phyloP scores from a whole-genome alignment of 2,329 filamentous ascomycete species.

The Shiraia bambusicola region DNA sequence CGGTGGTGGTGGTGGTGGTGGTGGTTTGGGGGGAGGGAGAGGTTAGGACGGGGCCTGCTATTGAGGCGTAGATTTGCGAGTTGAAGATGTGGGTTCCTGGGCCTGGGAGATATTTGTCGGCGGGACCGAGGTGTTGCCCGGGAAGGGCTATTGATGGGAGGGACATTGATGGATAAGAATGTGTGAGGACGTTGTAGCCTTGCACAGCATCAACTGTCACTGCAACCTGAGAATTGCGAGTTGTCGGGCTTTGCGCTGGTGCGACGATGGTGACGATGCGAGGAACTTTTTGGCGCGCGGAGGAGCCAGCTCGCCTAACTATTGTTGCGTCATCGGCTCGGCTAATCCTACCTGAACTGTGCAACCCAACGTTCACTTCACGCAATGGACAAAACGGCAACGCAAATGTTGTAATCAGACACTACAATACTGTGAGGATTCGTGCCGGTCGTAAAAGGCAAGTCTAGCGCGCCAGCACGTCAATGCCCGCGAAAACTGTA shows the following conservation, averaged over 20 bases:
- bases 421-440: slow-evolving; percentile 33
- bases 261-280: slow-evolving; percentile 3
- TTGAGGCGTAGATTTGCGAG: slow-evolving; percentile 74
- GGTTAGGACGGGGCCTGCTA: slow-evolving; percentile 68
- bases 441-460: slow-evolving; percentile 12
- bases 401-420: slow-evolving; percentile 26
- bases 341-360: slow-evolving; percentile 18
- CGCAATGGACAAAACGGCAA: slow-evolving; percentile 5
- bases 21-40: slow-evolving; percentile 56
- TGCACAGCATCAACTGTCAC: too few relatives aligned
- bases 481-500: slow-evolving; percentile 9
- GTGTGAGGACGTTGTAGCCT: not conserved
- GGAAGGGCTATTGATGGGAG: slow-evolving; percentile 65
- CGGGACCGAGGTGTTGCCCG: slow-evolving; percentile 74
- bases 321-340: slow-evolving; percentile 24
- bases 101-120: slow-evolving; percentile 68
- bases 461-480: slow-evolving; percentile 15
- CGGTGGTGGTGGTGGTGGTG: too few relatives aligned
- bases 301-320: slow-evolving; percentile 22
- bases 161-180: slow-evolving; percentile 27
- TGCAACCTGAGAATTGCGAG: not conserved
- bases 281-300: slow-evolving; percentile 29
- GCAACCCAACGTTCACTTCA: not conserved
- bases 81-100: slow-evolving; percentile 82
- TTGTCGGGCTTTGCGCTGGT: slow-evolving; percentile 2